Conservation (phyloP, 2,329 filamentous ascomycete species). For the Colletotrichum limetticola region DNA sequence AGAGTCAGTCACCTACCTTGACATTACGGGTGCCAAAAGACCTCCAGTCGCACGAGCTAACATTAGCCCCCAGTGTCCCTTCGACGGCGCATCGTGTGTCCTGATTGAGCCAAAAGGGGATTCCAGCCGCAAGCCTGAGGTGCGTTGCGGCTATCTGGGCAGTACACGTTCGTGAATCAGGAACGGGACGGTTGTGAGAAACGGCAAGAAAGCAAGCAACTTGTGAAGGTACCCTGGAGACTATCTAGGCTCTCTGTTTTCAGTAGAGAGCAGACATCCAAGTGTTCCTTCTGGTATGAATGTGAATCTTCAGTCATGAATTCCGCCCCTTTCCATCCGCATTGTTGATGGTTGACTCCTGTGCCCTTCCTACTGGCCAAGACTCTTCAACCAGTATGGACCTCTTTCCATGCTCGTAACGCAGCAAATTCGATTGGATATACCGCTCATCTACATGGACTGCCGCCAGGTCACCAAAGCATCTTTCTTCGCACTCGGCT, state of each 20-base stretch:
- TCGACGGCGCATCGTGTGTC: conserved; percentile 24
- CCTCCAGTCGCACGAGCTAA: not conserved
- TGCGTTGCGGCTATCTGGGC: conserved; percentile 28
- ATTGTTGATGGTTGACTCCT: conserved; percentile 3
- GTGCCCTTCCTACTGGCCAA: conserved; percentile 9
- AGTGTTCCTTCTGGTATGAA: conserved; percentile 29
- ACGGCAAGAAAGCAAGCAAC: conserved; percentile 24
- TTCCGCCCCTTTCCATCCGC: conserved; percentile 9
- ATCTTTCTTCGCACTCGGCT: conserved; percentile 1
- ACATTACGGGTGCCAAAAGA: not conserved
- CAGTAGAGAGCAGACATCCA: conserved; percentile 22
- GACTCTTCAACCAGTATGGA: not conserved
- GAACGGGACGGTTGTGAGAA: not conserved
- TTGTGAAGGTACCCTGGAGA: conserved; percentile 25
- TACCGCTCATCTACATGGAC: not conserved
- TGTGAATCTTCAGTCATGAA: conserved; percentile 33
- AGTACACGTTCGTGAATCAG: not conserved
- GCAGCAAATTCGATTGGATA: not conserved
- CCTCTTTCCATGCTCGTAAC: not conserved
- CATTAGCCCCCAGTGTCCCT: conserved; percentile 20
- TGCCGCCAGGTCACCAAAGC: not conserved
- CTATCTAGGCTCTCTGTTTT: conserved; percentile 14
- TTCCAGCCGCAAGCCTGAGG: conserved; percentile 24
- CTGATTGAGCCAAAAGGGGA: conserved; percentile 30
- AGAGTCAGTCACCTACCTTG: conserved; percentile 4